A percentile compares a stretch with the other conserved stretches of the same genome.
Conservation (phyloP, 1,139 yeast genomes). For the Geotrichum aggregatum region DNA sequence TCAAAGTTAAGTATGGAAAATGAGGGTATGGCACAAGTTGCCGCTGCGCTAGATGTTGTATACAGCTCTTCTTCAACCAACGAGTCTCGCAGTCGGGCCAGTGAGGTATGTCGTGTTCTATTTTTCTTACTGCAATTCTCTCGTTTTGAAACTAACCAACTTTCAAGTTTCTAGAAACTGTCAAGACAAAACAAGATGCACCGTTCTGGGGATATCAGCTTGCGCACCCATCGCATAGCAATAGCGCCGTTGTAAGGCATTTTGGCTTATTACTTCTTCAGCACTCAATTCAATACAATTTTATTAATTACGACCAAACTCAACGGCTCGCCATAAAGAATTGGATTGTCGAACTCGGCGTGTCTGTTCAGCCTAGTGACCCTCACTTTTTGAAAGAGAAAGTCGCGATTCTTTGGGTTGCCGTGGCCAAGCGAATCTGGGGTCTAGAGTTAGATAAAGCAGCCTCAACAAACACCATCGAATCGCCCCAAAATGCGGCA, state of each 20-base stretch:
- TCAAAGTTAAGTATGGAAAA: slow-evolving; percentile 26
- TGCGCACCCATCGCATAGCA: slow-evolving; percentile 60
- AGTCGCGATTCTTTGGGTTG: slow-evolving; percentile 85
- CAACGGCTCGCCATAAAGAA: slow-evolving; percentile 65
- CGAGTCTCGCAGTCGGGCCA: slow-evolving; percentile 41
- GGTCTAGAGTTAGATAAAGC: slow-evolving; percentile 45
- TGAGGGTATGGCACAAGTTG: slow-evolving; percentile 43
- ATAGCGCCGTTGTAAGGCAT: slow-evolving; percentile 73
- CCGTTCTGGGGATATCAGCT: slow-evolving; percentile 92
- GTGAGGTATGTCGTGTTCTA: slow-evolving; percentile 29
- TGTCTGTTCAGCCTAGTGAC: slow-evolving; percentile 55
- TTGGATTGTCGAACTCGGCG: slow-evolving; percentile 80
- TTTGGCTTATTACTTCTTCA: slow-evolving; percentile 82
- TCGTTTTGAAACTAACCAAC: slow-evolving; percentile 21
- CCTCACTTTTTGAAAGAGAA: slow-evolving; percentile 91
- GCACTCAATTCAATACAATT: slow-evolving; percentile 58
- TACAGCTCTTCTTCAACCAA: slow-evolving; percentile 71
- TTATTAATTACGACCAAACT: slow-evolving; percentile 56
- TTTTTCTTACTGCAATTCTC: neutral
- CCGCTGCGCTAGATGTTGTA: slow-evolving; percentile 71
- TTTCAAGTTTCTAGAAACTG: slow-evolving; percentile 59
- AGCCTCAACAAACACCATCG: neutral
- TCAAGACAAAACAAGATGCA: slow-evolving; percentile 74
- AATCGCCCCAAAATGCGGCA: slow-evolving; percentile 5
- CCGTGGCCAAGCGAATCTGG: slow-evolving; percentile 90